These are phyloP conservation scores for Gomphus bonarii DNA, from an alignment of 1,284 basidiomycete species.

Conservation along the genomic window DNA sequence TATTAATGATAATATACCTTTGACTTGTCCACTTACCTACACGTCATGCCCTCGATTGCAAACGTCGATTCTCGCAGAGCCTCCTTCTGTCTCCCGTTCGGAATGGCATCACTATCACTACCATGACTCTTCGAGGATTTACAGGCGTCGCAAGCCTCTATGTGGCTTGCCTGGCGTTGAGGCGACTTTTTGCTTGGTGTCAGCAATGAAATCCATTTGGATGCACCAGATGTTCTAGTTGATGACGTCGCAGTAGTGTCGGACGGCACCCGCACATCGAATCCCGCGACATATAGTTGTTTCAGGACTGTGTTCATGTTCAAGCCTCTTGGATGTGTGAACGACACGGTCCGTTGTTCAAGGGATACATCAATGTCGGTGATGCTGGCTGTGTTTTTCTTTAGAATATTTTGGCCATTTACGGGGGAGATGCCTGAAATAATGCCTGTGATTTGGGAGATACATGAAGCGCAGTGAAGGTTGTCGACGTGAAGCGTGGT, in stretches of 20 bases:
- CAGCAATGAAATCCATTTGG: background rate
- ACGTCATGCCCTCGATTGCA: conserved; percentile 6
- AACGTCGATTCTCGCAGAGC: conserved; percentile 3
- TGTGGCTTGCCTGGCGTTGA: background rate
- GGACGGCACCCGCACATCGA: background rate
- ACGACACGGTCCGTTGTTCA: background rate
- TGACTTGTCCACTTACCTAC: background rate
- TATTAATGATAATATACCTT: background rate
- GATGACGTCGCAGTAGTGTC: background rate
- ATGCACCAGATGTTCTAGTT: background rate
- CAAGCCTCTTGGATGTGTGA: background rate
- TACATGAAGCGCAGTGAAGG: conserved; percentile 8
- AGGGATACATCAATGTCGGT: background rate
- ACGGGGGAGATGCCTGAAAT: background rate
- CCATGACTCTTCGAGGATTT: background rate
- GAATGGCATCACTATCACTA: background rate
- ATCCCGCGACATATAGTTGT: conserved; percentile 1
- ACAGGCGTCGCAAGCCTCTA: conserved; percentile 3
- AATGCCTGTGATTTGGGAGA: background rate
- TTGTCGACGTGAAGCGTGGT: conserved; percentile 8
- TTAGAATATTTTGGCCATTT: background rate
- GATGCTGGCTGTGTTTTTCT: background rate
- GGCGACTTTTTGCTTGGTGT: background rate
- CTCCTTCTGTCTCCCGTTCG: background rate
- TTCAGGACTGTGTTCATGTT: background rate